A percentile compares a stretch with the other conserved stretches of the same genome.
Conservation (phyloP, 345 rosid genomes). For the Lumnitzera racemosa region DNA sequence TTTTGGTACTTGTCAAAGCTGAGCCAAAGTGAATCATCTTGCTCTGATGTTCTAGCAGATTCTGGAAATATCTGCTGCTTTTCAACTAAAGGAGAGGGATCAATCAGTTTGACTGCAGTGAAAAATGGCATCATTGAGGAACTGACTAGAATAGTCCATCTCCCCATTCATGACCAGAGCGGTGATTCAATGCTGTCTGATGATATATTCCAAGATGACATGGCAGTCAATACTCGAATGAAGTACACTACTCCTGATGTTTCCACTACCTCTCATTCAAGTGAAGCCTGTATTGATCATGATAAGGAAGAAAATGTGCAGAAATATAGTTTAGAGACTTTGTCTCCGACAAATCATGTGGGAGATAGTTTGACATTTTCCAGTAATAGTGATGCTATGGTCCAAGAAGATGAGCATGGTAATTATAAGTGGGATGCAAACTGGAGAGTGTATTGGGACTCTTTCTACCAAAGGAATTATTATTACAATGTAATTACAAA, state of each 20-base stretch:
- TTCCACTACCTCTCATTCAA: conserved; percentile 15
- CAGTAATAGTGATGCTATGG: conserved; percentile 9
- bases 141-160: conserved; percentile 9
- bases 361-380: conserved; percentile 11
- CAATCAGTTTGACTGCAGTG: conserved; percentile 12
- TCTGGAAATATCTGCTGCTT: conserved; percentile 13
- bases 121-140: conserved; percentile 8
- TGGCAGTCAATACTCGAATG: conserved; percentile 7
- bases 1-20: conserved; percentile 35
- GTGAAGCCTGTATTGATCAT: conserved; percentile 12
- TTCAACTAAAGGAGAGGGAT: conserved; percentile 15
- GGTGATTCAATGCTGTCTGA: conserved; percentile 9
- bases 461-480: conserved; percentile 56
- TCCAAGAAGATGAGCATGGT: conserved; percentile 15
- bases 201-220: conserved; percentile 14
- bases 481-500: conserved; percentile 56
- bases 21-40: conserved; percentile 43
- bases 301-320: conserved; percentile 19
- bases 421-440: conserved; percentile 17
- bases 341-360: conserved; percentile 5
- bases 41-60: conserved; percentile 49
- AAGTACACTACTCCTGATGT: conserved; percentile 18
- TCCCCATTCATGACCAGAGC: conserved; percentile 9
- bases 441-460: conserved; percentile 78
- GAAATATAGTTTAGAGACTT: conserved; percentile 12